These are phyloP conservation scores for Fusarium odoratissimum DNA, from an alignment of 2,329 filamentous ascomycete genomes.

Conservation along the genomic window DNA sequence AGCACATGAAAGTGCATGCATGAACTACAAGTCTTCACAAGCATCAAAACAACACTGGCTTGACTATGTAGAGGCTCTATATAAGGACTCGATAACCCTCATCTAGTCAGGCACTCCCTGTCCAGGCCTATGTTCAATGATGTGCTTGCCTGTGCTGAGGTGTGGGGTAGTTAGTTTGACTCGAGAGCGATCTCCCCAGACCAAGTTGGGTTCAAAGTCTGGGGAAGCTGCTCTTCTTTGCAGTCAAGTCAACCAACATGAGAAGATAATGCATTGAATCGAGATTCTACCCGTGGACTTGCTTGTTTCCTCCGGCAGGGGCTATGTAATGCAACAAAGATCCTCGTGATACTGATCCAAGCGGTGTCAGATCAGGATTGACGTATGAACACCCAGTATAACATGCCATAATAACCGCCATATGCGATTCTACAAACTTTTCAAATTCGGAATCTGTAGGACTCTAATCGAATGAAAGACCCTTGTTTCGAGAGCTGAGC, in stretches of 20 bases:
- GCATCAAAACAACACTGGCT: background rate
- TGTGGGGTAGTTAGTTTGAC: slow-evolving; percentile 35
- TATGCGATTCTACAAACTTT: background rate
- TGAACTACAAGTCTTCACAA: background rate
- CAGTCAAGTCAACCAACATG: slow-evolving; percentile 1
- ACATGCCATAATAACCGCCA: background rate
- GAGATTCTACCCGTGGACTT: slow-evolving; percentile 6
- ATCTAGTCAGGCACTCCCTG: slow-evolving; percentile 5
- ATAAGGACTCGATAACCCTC: background rate
- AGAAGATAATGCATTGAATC: slow-evolving; percentile 5
- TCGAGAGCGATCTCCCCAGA: slow-evolving; percentile 27
- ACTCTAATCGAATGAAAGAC: slow-evolving; percentile 1
- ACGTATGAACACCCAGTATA: background rate
- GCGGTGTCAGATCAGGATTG: slow-evolving; percentile 16
- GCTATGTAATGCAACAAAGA: slow-evolving; percentile 4
- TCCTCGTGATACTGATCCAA: slow-evolving; percentile 1
- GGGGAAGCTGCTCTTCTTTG: slow-evolving; percentile 25
- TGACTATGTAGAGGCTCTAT: background rate
- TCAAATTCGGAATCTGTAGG: background rate
- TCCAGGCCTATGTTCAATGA: background rate
- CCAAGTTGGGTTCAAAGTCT: slow-evolving; percentile 32
- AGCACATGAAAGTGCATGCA: slow-evolving; percentile 7
- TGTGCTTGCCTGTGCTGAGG: slow-evolving; percentile 24
- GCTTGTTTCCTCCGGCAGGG: background rate
- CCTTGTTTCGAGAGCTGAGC: slow-evolving; percentile 2